A percentile compares a stretch with the other conserved stretches of the same genome.
Conservation (phyloP, 2,329 filamentous ascomycete species). For the Biscogniauxia marginata region DNA sequence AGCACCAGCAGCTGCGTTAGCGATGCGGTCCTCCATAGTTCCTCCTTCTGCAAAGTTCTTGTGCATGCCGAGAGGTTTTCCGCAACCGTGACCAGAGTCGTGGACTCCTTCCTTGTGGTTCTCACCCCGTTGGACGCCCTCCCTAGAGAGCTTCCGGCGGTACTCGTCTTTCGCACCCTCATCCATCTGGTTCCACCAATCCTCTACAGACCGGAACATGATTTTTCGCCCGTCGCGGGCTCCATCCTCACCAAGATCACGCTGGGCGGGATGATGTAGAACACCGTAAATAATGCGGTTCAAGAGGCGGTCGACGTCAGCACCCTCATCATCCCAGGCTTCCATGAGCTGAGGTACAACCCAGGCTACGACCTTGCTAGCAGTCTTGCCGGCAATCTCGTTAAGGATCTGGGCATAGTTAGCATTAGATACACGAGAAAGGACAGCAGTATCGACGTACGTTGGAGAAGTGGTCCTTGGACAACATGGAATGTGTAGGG, state of each 20-base stretch:
- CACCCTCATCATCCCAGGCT: constrained; percentile 76
- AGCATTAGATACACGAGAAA: constrained; percentile 1
- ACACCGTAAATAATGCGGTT: constrained; percentile 78
- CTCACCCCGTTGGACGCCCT: constrained; percentile 71
- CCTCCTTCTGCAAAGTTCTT: constrained; percentile 56
- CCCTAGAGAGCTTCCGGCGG: constrained; percentile 71
- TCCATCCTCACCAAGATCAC: constrained; percentile 67
- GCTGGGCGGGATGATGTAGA: constrained; percentile 84
- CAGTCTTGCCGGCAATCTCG: constrained; percentile 80
- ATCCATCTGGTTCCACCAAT: constrained; percentile 76
- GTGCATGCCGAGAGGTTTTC: constrained; percentile 74
- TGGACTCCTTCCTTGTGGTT: constrained; percentile 87
- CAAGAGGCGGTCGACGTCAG: constrained; percentile 68
- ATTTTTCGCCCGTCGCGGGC: constrained; percentile 67
- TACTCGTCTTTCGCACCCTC: constrained; percentile 64
- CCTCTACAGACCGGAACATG: constrained; percentile 77
- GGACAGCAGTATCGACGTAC: constrained; percentile 38
- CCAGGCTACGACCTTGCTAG: constrained; percentile 77
- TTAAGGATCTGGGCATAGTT: constrained; percentile 62
- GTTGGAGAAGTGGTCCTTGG: constrained; percentile 93
- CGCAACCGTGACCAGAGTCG: constrained; percentile 82
- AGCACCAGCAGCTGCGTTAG: constrained; percentile 53
- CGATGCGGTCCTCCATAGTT: constrained; percentile 56
- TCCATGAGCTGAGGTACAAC: constrained; percentile 85
- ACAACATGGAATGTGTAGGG: constrained; percentile 93